Conservation (phyloP, 2,329 filamentous ascomycete genomes). For the Cyphellophora attinorum region DNA sequence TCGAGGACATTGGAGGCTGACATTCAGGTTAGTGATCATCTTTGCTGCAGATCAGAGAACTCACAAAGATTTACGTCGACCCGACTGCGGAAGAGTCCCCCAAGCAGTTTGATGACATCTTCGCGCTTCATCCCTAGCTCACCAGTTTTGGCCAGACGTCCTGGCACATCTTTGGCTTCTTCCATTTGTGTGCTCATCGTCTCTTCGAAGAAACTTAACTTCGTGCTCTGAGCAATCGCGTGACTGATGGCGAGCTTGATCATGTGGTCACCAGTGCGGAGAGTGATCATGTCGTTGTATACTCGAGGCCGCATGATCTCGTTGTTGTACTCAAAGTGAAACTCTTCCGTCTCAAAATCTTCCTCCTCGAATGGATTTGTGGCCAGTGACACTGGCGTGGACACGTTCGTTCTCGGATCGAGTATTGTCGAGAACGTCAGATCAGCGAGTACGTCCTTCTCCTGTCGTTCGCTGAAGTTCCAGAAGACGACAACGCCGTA, state of each 20-base stretch:
- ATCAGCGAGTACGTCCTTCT: constrained; percentile 92
- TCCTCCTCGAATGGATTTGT: constrained; percentile 73
- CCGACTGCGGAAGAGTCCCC: constrained; percentile 80
- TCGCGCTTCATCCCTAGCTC: constrained; percentile 82
- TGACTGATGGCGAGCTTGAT: constrained; percentile 60
- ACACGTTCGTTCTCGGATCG: constrained; percentile 20
- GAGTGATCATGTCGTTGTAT: constrained; percentile 98
- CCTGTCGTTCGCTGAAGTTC: constrained; percentile 94
- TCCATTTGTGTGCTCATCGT: constrained; percentile 91
- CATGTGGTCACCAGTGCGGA: constrained; percentile 94
- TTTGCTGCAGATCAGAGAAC: constrained; percentile 28
- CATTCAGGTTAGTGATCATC: neutral
- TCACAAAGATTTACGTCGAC: constrained; percentile 97
- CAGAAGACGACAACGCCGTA: constrained; percentile 98
- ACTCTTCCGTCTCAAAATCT: constrained; percentile 95
- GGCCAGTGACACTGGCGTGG: constrained; percentile 51
- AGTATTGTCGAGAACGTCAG: constrained; percentile 59
- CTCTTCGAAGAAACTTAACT: constrained; percentile 92
- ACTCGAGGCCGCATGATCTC: constrained; percentile 79
- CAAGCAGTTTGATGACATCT: constrained; percentile 87
- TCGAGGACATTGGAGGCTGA: constrained; percentile 89
- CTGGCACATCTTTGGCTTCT: constrained; percentile 84
- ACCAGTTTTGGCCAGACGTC: constrained; percentile 78
- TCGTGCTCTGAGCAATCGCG: constrained; percentile 94
- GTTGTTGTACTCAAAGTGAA: constrained; percentile 93